A percentile compares a stretch with the other conserved stretches of the same genome.
These are phyloP conservation scores for Fraxinus americana DNA, from an alignment of 257 asterid species.

Conservation along the genomic window DNA sequence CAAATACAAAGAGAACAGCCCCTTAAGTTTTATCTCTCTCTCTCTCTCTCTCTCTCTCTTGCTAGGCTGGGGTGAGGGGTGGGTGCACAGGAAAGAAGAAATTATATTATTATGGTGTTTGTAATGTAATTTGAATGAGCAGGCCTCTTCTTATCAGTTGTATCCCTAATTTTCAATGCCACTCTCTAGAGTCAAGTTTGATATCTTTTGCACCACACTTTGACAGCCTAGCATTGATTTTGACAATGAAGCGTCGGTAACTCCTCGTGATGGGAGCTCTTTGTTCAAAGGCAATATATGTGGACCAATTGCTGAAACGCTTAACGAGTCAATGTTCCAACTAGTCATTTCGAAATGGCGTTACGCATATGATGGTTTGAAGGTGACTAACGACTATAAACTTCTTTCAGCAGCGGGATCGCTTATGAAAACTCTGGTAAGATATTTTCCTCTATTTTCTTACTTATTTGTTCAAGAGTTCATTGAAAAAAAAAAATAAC, in stretches of 20 bases:
- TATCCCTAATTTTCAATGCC: constrained; percentile 2
- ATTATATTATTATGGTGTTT: background rate
- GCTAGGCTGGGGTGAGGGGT: background rate
- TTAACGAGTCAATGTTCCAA: constrained; percentile 82
- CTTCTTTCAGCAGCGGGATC: constrained; percentile 94
- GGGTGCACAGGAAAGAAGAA: background rate
- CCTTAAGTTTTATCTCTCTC: background rate
- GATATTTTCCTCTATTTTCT: constrained; percentile 26
- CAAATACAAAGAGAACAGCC: too few species aligned
- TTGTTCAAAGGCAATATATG: constrained; percentile 73
- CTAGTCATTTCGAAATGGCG: constrained; percentile 89
- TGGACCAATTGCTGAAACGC: constrained; percentile 89
- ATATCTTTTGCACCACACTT: constrained; percentile 22
- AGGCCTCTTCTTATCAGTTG: constrained; percentile 14
- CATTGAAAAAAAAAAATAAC: background rate
- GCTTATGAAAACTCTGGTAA: constrained; percentile 85
- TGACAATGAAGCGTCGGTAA: constrained; percentile 45
- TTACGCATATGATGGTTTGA: constrained; percentile 69
- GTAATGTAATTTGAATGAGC: background rate
- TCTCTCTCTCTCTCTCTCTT: background rate
- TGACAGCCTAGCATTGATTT: constrained; percentile 55
- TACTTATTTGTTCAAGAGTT: constrained; percentile 2
- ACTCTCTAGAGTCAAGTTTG: constrained; percentile 22
- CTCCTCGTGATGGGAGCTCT: constrained; percentile 42
- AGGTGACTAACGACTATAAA: constrained; percentile 79